Evolutionary conservation across 179 eudicot species (phyloP).

Genomic region (Silene coronaria): DNA sequence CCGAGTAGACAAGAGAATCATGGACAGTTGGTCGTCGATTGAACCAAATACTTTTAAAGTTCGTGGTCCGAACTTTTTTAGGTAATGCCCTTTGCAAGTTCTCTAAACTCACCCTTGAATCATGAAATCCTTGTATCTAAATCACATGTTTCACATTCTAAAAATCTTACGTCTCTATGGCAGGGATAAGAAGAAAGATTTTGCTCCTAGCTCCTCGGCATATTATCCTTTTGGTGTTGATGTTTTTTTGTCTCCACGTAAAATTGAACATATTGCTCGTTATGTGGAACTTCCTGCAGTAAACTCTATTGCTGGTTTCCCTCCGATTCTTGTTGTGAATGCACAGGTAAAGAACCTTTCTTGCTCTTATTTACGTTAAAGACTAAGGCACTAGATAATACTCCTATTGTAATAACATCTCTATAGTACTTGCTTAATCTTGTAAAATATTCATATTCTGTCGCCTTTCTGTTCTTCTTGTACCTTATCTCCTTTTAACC

Average conservation of each 20-base stretch:
- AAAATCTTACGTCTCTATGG: slow-evolving; percentile 7
- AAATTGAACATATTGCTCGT: slow-evolving; percentile 89
- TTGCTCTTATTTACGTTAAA: not conserved
- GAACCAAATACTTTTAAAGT: slow-evolving; percentile 72
- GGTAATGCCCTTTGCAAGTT: slow-evolving; percentile 33
- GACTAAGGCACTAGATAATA: not conserved
- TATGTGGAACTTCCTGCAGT: slow-evolving; percentile 71
- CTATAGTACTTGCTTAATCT: not conserved
- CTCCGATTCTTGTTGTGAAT: slow-evolving; percentile 87
- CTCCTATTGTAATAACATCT: not conserved
- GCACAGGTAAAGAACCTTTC: slow-evolving; percentile 54
- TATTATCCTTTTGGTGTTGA: slow-evolving; percentile 91
- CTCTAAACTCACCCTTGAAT: not conserved
- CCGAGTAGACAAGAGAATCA: slow-evolving; percentile 67
- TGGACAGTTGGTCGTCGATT: slow-evolving; percentile 79
- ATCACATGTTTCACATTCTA: not conserved
- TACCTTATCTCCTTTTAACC: not conserved
- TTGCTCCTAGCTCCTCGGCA: slow-evolving; percentile 69
- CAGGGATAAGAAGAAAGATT: slow-evolving; percentile 94
- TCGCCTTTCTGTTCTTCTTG: not conserved
- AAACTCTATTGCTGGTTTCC: slow-evolving; percentile 53
- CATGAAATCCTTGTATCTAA: not conserved
- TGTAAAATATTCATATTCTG: not conserved
- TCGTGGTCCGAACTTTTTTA: slow-evolving; percentile 69
- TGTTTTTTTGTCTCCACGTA: slow-evolving; percentile 68